Percentiles rank a stretch among this genome's conserved stretches.
These are phyloP conservation scores for Puya raimondii DNA, from an alignment of 176 grass and related monocot genomes.

Conservation along the genomic window DNA sequence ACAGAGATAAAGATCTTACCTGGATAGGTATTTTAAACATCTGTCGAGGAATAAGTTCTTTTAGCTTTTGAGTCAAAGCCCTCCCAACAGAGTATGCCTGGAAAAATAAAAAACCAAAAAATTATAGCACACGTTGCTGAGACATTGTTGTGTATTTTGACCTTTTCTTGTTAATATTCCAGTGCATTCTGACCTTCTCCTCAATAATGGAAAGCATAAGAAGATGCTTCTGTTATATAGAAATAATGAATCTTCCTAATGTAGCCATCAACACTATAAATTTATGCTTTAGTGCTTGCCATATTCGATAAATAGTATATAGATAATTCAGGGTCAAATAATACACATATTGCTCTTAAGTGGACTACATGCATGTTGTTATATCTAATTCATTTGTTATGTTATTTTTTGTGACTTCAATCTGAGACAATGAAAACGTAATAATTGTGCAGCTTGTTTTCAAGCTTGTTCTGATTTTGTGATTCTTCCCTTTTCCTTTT, in stretches of 20 bases:
- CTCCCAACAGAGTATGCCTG: conserved; percentile 47
- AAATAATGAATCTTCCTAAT: background rate
- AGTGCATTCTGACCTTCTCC: no score
- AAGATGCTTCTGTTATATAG: background rate
- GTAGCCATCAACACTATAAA: background rate
- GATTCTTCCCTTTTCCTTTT: no score
- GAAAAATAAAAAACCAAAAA: background rate
- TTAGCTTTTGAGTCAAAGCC: conserved; percentile 79
- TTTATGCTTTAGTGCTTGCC: background rate
- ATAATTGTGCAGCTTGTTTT: no score
- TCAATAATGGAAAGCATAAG: background rate
- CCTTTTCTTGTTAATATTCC: background rate
- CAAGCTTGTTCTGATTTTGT: no score
- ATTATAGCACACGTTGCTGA: background rate
- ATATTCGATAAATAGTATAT: no score
- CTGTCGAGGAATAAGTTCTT: conserved; percentile 96
- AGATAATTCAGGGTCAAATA: no score
- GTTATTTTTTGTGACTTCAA: no score
- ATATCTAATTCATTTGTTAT: no score
- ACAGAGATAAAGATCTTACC: conserved; percentile 34
- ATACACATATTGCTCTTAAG: no score
- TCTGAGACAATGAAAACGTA: no score
- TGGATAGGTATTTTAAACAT: conserved; percentile 98
- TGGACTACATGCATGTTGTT: no score
- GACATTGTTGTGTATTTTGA: background rate